These are phyloP conservation scores for Trichoderma koningii DNA, from an alignment of 2,329 filamentous ascomycete genomes.

Conservation along the genomic window DNA sequence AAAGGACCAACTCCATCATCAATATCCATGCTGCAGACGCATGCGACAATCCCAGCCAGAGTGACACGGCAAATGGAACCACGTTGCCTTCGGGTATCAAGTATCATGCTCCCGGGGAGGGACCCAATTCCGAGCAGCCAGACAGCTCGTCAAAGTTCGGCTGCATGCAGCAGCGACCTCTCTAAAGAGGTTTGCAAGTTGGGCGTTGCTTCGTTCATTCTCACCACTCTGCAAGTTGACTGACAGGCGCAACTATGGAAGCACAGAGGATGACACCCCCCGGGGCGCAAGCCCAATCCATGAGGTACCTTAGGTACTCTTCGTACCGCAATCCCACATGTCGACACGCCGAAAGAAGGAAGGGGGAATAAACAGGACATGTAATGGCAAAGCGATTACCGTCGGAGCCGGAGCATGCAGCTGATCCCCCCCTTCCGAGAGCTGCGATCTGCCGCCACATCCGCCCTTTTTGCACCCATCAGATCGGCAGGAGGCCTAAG, in stretches of 20 bases:
- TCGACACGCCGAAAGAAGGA: constrained; percentile 8
- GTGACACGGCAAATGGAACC: constrained; percentile 16
- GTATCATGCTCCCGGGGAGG: constrained; percentile 4
- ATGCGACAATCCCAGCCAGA: constrained; percentile 17
- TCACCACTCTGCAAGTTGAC: not conserved
- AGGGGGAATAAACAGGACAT: constrained; percentile 10
- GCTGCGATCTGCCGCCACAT: constrained; percentile 22
- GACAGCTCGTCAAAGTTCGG: constrained; percentile 1
- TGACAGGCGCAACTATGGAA: not conserved
- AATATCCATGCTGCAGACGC: constrained; percentile 17
- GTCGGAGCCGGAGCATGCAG: constrained; percentile 23
- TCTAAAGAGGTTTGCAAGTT: constrained; percentile 3
- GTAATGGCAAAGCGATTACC: not conserved
- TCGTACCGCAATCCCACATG: constrained; percentile 1
- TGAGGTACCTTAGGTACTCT: no score
- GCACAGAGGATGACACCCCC: not conserved
- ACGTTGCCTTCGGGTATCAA: constrained; percentile 20
- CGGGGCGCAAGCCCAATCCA: not conserved
- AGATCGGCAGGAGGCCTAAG: constrained; percentile 25
- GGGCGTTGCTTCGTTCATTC: not conserved
- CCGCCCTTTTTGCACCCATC: constrained; percentile 7
- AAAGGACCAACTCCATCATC: not conserved
- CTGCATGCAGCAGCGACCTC: constrained; percentile 18
- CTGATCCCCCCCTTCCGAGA: constrained; percentile 19
- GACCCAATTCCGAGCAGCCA: constrained; percentile 13